Base-by-base conservation (phyloP, 208 protist species). In the Trypanosoma lewisi region DNA sequence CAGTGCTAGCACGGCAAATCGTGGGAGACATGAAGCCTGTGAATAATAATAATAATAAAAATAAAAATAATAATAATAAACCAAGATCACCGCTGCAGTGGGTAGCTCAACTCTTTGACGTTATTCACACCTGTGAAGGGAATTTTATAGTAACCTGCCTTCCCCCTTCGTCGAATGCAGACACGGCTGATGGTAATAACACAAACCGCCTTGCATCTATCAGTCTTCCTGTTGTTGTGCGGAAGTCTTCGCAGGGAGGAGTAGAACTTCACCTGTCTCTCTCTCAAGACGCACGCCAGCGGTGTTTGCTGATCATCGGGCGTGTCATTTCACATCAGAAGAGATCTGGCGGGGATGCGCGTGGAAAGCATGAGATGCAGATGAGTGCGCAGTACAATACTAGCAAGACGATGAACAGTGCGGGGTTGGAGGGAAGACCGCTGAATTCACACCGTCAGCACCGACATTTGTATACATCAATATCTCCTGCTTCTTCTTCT, bases 231-330 rank as follows among this genome's bases (percentile, higher is more conserved):
- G 63, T 68, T 6, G 31, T 30, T 11, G 51, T 68, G 28, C 21
- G 31, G 23, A 48, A 42, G 17, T 48, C 52, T 21, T 39, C 63
- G 19, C n/a, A n/a, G n/a, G 12, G 19, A n/a, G 49, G n/a, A n/a
- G 57, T 77, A 37, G 73, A 81, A 14, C 55, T 90, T 36, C 71
- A 70, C 47, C 52, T 85, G 14, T 54, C 55, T 0, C 67, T 90
- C 11, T 66, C 80, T 12, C 31, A 66, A 23, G 41, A 69, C 37
- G 61, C 73, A 1, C 77, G 80, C 2, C 80, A 85, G 33, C 77
- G 80, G 17, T 67, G 60, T 30, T 33, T 66, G 55, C 80, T 78
- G 23, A 73, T 87, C 33, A 54, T 91, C 25, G 80, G 80, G 11
- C 77, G 84, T 5, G 63, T 82, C 39, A 73, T 67, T 39, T 25